These are phyloP conservation scores for Geotrichum klebahnii DNA, from an alignment of 1,139 yeast species.

Conservation along the genomic window DNA sequence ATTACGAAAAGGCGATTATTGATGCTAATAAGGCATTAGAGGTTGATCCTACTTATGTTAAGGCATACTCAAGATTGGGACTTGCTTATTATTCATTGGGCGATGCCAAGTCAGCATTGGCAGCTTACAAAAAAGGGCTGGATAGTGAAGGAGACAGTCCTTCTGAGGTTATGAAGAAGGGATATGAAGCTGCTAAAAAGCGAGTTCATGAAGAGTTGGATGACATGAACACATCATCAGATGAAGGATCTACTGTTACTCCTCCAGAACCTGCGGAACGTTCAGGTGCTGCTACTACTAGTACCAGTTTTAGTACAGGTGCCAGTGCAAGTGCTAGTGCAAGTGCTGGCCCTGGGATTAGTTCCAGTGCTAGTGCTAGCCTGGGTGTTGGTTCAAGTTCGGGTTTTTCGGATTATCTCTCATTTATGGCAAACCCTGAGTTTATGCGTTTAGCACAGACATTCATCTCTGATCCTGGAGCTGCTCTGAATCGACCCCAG, in stretches of 20 bases:
- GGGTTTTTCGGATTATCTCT: too few species aligned
- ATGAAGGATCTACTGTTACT: conserved; percentile 33
- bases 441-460: too few species aligned
- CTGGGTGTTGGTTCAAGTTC: too few species aligned
- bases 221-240: conserved; percentile 21
- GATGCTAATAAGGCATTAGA: conserved; percentile 83
- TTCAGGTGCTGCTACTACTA: background rate
- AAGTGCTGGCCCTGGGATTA: too few species aligned
- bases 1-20: conserved; percentile 70
- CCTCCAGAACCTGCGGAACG: conserved; percentile 21
- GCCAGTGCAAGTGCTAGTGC: too few species aligned
- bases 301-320: too few species aligned
- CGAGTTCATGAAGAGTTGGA: conserved; percentile 74
- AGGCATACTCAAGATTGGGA: conserved; percentile 93
- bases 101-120: conserved; percentile 80
- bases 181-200: conserved; percentile 87
- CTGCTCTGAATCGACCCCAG: background rate
- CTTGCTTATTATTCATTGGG: conserved; percentile 88
- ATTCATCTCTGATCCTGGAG: background rate
- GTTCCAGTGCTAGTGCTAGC: too few species aligned
- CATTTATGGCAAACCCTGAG: too few species aligned
- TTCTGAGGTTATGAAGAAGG: conserved; percentile 87
- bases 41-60: conserved; percentile 74
- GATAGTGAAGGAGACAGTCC: conserved; percentile 81
- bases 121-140: conserved; percentile 84